These are phyloP conservation scores for Larix sibirica DNA, from an alignment of 83 land plant species.

Conservation along the genomic window DNA sequence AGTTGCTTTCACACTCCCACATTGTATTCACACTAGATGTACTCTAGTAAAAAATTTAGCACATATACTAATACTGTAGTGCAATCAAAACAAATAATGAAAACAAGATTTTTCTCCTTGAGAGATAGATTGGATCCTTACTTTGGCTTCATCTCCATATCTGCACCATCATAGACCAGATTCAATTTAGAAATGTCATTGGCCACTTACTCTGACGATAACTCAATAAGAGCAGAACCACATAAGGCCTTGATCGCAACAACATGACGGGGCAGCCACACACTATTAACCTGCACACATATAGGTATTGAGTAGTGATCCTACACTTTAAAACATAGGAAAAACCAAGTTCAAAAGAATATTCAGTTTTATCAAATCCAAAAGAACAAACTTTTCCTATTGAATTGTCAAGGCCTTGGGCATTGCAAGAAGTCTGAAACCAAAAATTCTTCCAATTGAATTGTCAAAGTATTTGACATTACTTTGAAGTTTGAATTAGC, in stretches of 20 bases:
- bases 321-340: neutral
- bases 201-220: conserved; percentile 79
- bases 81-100: neutral
- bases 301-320: neutral
- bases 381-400: neutral
- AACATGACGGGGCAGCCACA: conserved; percentile 81
- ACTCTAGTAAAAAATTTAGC: neutral
- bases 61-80: neutral
- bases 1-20: no score
- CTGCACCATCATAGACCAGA: no score
- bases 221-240: conserved; percentile 91
- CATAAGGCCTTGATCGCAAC: conserved; percentile 53
- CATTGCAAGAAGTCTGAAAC: no score
- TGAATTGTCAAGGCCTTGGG: no score
- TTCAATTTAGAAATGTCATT: no score
- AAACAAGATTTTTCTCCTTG: neutral
- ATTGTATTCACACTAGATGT: no score
- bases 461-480: no score
- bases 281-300: conserved; percentile 74
- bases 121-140: conserved; percentile 36
- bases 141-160: conserved; percentile 80
- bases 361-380: neutral
- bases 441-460: no score
- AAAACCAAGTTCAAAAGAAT: neutral
- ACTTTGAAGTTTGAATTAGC: no score